phyloP scores from a whole-genome alignment of 352 stramenopile genomes.

The Pythium oligandrum region DNA sequence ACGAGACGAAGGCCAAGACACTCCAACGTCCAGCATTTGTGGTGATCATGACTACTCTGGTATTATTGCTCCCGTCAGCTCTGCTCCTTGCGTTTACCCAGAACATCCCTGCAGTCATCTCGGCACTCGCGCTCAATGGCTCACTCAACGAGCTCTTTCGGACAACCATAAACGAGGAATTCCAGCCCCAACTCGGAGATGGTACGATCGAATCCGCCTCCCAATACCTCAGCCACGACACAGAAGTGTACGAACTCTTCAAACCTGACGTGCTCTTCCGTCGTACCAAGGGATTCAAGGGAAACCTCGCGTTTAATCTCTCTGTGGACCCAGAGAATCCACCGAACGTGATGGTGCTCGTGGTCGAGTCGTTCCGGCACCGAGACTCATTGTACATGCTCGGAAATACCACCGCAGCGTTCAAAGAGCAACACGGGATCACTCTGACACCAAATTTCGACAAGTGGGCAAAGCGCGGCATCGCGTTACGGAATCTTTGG shows the following conservation, averaged over 20 bases:
- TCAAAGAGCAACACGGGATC: slow-evolving; percentile 25
- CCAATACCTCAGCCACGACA: slow-evolving; percentile 29
- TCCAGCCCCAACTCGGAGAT: background rate
- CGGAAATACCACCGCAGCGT: slow-evolving; percentile 19
- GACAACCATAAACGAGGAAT: slow-evolving; percentile 2
- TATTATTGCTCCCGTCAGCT: background rate
- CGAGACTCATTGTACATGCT: slow-evolving; percentile 50
- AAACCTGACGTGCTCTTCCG: slow-evolving; percentile 33
- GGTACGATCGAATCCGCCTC: slow-evolving; percentile 4
- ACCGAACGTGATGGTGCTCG: slow-evolving; percentile 48
- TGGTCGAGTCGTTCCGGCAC: slow-evolving; percentile 50
- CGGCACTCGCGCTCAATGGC: slow-evolving; percentile 5
- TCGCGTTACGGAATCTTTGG: slow-evolving; percentile 55
- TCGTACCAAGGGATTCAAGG: slow-evolving; percentile 31
- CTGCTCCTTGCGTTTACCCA: slow-evolving; percentile 8
- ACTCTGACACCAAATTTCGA: slow-evolving; percentile 48
- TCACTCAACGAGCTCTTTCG: slow-evolving; percentile 15
- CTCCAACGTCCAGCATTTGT: background rate
- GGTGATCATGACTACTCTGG: background rate
- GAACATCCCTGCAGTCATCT: background rate
- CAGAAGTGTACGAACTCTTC: slow-evolving; percentile 40
- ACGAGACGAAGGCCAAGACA: no score
- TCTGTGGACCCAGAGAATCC: slow-evolving; percentile 22
- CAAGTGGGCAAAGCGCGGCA: slow-evolving; percentile 34
- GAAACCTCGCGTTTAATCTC: slow-evolving; percentile 37